Evolutionary conservation across 768 basidiomycete species (phyloP).

Genomic region (Cystofilobasidium bisporidii): DNA sequence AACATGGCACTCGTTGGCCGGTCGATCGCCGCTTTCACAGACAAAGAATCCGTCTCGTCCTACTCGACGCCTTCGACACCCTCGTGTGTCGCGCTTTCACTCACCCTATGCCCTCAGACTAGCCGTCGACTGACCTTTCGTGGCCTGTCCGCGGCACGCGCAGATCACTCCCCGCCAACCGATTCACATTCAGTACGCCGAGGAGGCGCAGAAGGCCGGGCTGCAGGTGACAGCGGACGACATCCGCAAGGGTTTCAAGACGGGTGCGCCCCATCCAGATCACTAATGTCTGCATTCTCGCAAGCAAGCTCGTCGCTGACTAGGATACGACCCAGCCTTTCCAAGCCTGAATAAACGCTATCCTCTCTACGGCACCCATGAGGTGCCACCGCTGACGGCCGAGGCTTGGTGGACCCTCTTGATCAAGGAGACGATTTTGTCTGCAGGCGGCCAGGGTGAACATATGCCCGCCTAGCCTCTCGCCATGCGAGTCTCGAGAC

Average conservation of each 20-base stretch:
- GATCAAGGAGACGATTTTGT: conserved; percentile 16
- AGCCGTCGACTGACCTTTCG: too few species aligned
- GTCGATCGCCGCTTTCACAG: neutral
- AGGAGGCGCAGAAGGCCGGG: conserved; percentile 18
- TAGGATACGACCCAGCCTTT: conserved; percentile 9
- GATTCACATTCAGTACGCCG: conserved; percentile 23
- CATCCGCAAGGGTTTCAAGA: conserved; percentile 19
- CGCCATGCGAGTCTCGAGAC: too few species aligned
- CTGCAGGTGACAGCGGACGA: conserved; percentile 13
- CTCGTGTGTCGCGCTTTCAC: conserved; percentile 1
- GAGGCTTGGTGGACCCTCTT: conserved; percentile 22
- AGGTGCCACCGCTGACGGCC: conserved; percentile 9
- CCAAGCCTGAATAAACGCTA: neutral
- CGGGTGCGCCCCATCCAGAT: conserved; percentile 10
- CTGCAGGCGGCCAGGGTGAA: neutral
- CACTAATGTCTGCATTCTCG: too few species aligned
- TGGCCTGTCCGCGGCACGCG: too few species aligned
- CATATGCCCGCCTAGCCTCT: too few species aligned
- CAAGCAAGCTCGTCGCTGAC: too few species aligned
- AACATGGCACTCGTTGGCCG: too few species aligned
- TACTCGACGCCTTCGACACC: conserved; percentile 20
- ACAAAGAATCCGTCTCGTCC: conserved; percentile 14
- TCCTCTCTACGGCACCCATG: conserved; percentile 11
- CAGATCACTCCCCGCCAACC: conserved; percentile 24
- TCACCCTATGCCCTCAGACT: too few species aligned